Percentiles rank a stretch among this genome's conserved stretches.
Conservation (phyloP, 2,329 filamentous ascomycete genomes). For the Penicillium nordicum region DNA sequence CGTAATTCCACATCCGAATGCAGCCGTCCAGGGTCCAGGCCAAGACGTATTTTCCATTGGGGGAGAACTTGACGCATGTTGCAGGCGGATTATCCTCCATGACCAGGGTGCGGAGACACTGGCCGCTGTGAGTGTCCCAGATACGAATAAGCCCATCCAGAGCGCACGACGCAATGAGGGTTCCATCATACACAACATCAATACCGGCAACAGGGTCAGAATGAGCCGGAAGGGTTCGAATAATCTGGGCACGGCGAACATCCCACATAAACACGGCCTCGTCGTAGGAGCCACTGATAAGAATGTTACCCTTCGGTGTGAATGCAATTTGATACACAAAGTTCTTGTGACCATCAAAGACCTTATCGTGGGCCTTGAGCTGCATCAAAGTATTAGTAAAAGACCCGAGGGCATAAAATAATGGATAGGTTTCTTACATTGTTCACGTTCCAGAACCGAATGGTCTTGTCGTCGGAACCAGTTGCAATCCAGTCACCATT, state of each 20-base stretch:
- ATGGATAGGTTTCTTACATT: slow-evolving; percentile 38
- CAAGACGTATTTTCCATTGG: slow-evolving; percentile 89
- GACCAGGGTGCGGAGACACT: slow-evolving; percentile 90
- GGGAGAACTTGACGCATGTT: slow-evolving; percentile 83
- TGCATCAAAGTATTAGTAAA: slow-evolving; percentile 15
- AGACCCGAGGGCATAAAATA: neutral
- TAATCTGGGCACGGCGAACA: slow-evolving; percentile 77
- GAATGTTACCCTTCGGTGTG: slow-evolving; percentile 95
- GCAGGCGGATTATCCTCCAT: slow-evolving; percentile 95
- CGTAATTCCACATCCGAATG: slow-evolving; percentile 91
- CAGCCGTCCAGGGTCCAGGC: slow-evolving; percentile 89
- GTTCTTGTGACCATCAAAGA: slow-evolving; percentile 84
- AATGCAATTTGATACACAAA: slow-evolving; percentile 94
- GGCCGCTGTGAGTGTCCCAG: slow-evolving; percentile 93
- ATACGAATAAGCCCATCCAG: slow-evolving; percentile 89
- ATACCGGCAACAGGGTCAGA: slow-evolving; percentile 92
- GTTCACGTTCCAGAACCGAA: slow-evolving; percentile 78
- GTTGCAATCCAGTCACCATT: slow-evolving; percentile 84
- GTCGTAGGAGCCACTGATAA: slow-evolving; percentile 92
- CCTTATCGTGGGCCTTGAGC: slow-evolving; percentile 56
- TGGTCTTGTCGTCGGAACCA: slow-evolving; percentile 93
- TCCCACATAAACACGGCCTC: slow-evolving; percentile 98
- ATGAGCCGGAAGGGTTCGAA: slow-evolving; percentile 89
- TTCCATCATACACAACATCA: slow-evolving; percentile 89
- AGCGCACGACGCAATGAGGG: slow-evolving; percentile 84